Evolutionary conservation across 805 yeast species (phyloP).

Genomic region (Starmerella vaccinii): DNA sequence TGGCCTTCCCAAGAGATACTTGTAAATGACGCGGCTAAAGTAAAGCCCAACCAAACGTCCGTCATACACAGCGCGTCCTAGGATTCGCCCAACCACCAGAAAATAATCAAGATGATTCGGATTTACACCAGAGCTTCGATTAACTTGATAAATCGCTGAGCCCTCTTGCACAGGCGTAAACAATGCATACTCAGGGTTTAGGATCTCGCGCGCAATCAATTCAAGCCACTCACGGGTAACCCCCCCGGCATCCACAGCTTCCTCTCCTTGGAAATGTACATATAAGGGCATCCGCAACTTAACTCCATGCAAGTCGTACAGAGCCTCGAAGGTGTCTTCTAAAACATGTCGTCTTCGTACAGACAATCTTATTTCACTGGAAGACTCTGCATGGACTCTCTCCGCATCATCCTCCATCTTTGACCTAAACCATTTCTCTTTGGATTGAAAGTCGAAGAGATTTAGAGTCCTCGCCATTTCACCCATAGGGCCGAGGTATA

Average conservation of each 20-base stretch:
- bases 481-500: slow-evolving; percentile 93
- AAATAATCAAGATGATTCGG: slow-evolving; percentile 89
- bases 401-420: slow-evolving; percentile 34
- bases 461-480: slow-evolving; percentile 79
- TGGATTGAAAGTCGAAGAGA: slow-evolving; percentile 89
- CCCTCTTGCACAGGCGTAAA: slow-evolving; percentile 88
- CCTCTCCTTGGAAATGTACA: slow-evolving; percentile 81
- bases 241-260: slow-evolving; percentile 98
- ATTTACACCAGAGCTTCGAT: slow-evolving; percentile 58
- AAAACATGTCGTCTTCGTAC: slow-evolving; percentile 86
- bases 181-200: slow-evolving; percentile 88
- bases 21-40: slow-evolving; percentile 90
- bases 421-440: slow-evolving; percentile 72
- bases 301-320: slow-evolving; percentile 68
- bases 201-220: slow-evolving; percentile 85
- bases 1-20: slow-evolving; percentile 58
- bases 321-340: slow-evolving; percentile 73
- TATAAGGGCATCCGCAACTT: slow-evolving; percentile 42
- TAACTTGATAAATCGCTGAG: slow-evolving; percentile 90
- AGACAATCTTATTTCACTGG: slow-evolving; percentile 45
- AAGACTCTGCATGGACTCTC: slow-evolving; percentile 21
- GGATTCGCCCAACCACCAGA: slow-evolving; percentile 85
- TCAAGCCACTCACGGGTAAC: slow-evolving; percentile 97
- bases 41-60: slow-evolving; percentile 82
- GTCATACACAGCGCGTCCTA: slow-evolving; percentile 90